phyloP scores from a whole-genome alignment of 2,329 filamentous ascomycete genomes.

The Trichoderma pleuroti region DNA sequence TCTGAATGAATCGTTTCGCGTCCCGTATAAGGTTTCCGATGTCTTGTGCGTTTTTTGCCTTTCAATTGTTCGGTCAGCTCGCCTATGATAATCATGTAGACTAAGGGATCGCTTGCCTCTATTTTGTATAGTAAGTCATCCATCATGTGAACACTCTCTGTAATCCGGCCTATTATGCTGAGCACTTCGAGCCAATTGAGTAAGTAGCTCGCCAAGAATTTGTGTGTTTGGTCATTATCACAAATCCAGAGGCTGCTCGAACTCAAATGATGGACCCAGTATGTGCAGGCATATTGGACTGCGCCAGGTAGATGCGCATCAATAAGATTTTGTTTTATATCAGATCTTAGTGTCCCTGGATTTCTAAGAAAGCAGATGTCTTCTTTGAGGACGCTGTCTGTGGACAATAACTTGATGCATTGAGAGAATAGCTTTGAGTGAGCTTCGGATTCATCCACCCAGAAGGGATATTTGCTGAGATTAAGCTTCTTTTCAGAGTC shows the following conservation, averaged over 20 bases:
- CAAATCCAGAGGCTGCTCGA: slow-evolving; percentile 27
- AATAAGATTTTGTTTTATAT: slow-evolving; percentile 8
- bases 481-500: slow-evolving; percentile 25
- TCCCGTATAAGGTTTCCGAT: slow-evolving; percentile 22
- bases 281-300: slow-evolving; percentile 40
- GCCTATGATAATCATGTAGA: too few relatives aligned
- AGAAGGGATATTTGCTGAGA: slow-evolving; percentile 20
- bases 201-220: slow-evolving; percentile 37
- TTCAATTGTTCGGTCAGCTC: not conserved
- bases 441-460: slow-evolving; percentile 17
- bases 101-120: not conserved
- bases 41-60: not conserved
- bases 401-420: slow-evolving; percentile 28
- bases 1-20: slow-evolving; percentile 20
- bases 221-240: slow-evolving; percentile 30
- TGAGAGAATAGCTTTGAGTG: not conserved
- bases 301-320: slow-evolving; percentile 26
- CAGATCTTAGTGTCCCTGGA: not conserved
- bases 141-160: slow-evolving; percentile 17
- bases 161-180: slow-evolving; percentile 29
- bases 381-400: slow-evolving; percentile 29
- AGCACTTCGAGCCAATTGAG: slow-evolving; percentile 43
- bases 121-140: not conserved
- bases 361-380: slow-evolving; percentile 20
- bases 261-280: slow-evolving; percentile 36